Evolutionary conservation across 1,284 basidiomycete genomes (phyloP).

Genomic region (Cutaneotrichosporon sp.): DNA sequence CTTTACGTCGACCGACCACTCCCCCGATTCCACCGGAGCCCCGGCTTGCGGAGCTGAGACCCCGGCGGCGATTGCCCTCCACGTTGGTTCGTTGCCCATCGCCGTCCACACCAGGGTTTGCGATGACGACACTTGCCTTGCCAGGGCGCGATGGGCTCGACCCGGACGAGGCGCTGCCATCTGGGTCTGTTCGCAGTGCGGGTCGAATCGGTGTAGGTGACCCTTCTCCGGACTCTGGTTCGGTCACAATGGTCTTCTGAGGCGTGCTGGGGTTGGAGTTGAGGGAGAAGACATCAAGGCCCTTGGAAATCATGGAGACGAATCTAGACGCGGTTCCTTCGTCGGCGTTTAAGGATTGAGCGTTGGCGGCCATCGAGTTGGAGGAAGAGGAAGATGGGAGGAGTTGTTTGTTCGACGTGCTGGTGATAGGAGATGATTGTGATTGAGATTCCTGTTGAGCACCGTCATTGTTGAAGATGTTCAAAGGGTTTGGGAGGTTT

Average conservation of each 20-base stretch:
- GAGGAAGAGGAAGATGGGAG: neutral
- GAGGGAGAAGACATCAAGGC: constrained; percentile 1
- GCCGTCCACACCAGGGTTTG: constrained; percentile 10
- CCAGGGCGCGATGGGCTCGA: constrained; percentile 4
- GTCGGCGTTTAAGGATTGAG: neutral
- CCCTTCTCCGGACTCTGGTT: neutral
- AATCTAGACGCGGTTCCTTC: neutral
- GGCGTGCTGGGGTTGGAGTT: constrained; percentile 1
- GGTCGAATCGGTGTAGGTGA: neutral
- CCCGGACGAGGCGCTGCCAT: neutral
- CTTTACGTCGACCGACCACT: constrained; percentile 2
- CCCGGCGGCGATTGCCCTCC: constrained; percentile 9
- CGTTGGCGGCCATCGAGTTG: neutral
- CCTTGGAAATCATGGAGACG: constrained; percentile 1
- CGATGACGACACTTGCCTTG: constrained; percentile 13
- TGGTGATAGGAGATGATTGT: neutral
- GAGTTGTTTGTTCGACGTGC: neutral
- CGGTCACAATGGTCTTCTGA: neutral
- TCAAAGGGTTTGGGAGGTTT: constrained; percentile 36
- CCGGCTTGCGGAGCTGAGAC: constrained; percentile 11
- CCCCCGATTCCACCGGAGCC: constrained; percentile 4
- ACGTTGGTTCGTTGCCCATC: neutral
- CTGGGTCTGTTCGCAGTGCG: neutral
- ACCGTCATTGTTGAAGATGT: constrained; percentile 31
- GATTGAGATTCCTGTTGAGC: constrained; percentile 1